Evolutionary conservation across 176 grass and related monocot genomes (phyloP).

Genomic region (Triticum monococcum): DNA sequence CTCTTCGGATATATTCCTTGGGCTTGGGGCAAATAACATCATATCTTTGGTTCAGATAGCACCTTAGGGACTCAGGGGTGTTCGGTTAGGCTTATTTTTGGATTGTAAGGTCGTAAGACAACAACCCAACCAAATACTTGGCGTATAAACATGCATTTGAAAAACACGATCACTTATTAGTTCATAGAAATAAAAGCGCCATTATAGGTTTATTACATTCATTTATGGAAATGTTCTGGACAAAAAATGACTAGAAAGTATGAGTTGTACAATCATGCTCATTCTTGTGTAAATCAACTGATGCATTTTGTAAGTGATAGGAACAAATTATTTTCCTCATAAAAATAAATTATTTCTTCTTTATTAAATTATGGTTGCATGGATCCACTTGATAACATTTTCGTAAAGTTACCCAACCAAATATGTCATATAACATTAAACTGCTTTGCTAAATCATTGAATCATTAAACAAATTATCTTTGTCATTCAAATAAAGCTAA

Average conservation of each 20-base stretch:
- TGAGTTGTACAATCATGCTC: background rate
- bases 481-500: background rate
- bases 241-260: background rate
- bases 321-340: background rate
- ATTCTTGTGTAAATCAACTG: background rate
- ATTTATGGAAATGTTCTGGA: background rate
- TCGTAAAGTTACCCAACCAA: background rate
- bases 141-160: background rate
- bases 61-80: background rate
- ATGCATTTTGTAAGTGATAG: background rate
- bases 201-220: background rate
- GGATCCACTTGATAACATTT: background rate
- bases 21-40: background rate
- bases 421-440: background rate
- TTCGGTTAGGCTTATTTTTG: background rate
- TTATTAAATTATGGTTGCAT: background rate
- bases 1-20: conserved; percentile 14
- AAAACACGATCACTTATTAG: background rate
- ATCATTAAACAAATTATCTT: background rate
- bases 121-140: background rate
- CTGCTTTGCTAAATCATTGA: background rate
- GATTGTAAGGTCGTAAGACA: background rate
- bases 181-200: background rate
- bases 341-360: background rate
- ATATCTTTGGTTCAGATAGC: background rate